These are phyloP conservation scores for Diddensiella caesifluorescens DNA, from an alignment of 805 yeast genomes.

Conservation along the genomic window DNA sequence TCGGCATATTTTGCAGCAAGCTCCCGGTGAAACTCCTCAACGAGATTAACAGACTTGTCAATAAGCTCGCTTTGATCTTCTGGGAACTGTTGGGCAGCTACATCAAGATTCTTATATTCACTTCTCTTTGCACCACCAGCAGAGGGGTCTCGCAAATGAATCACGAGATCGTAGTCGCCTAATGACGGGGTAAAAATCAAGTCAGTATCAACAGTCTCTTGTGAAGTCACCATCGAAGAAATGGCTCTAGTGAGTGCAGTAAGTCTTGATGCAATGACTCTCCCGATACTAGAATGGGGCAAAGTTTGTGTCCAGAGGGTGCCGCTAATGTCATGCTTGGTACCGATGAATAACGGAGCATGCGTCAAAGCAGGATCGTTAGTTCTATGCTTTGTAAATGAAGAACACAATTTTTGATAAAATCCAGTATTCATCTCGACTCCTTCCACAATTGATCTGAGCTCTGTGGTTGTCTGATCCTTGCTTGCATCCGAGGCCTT, in stretches of 20 bases:
- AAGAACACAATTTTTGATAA: conserved; percentile 54
- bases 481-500: conserved; percentile 22
- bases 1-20: conserved; percentile 60
- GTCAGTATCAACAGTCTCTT: conserved; percentile 10
- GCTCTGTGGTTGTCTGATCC: conserved; percentile 13
- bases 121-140: conserved; percentile 36
- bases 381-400: conserved; percentile 63
- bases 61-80: conserved; percentile 31
- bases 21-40: conserved; percentile 53
- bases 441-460: conserved; percentile 26
- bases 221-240: conserved; percentile 39
- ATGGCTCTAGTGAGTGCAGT: conserved; percentile 85
- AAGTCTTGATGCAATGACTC: conserved; percentile 80
- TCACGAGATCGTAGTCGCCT: conserved; percentile 76
- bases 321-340: conserved; percentile 83
- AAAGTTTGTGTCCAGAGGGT: conserved; percentile 66
- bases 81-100: conserved; percentile 38
- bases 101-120: conserved; percentile 35
- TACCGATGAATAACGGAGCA: conserved; percentile 75
- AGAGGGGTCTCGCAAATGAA: conserved; percentile 48
- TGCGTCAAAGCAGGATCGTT: conserved; percentile 77
- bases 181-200: conserved; percentile 74
- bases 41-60: conserved; percentile 53
- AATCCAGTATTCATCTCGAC: conserved; percentile 49
- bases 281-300: conserved; percentile 39